Base-by-base conservation (phyloP, 805 yeast species). In the Hanseniaspora vineae region DNA sequence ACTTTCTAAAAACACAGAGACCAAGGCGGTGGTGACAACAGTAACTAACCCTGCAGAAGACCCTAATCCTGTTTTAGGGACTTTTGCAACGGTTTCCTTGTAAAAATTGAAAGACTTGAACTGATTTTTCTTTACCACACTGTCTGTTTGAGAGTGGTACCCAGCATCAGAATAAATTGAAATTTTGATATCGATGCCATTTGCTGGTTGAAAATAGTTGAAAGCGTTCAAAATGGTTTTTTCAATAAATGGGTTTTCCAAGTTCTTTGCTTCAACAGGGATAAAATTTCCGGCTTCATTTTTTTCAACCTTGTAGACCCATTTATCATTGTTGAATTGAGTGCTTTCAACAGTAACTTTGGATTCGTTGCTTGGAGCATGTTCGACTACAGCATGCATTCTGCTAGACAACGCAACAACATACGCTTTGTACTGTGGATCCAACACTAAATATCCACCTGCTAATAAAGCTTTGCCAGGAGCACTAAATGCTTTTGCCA, bases 381-480 rank as follows among this genome's bases (percentile, higher is more conserved):
- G 54, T 23, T 52, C 46, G 11, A 77, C 71, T 9, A 80, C 71
- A 1, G 94, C 86, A 60, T 89, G 89, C 85, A 92, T 90, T 52
- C 97, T 72, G 5, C 95, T 77, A 1, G 95, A 83, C 15, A 92
- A 72, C 0, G 96, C 97, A 12, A 90, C 80, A 3, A 85, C 95
- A 60, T 81, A 84, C 0, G 96, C 78, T 43, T 71, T 66, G 66
- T 83, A 89, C 35, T 63, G 64, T 0, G 89, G 89, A 50, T 84
- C 92, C 18, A 92, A 67, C 0, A 92, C 97, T 33, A 92, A 71
- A 60, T 92, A 92, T 0, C 98, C 98, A 17, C 98, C 98, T 0
- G 92, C 96, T 12, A 92, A 56, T 29, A 92, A 69, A 1, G 97
- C 97, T 62, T 92, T 92, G 0, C 97, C 97, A 0, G 98, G 97